phyloP scores from a whole-genome alignment of 768 basidiomycete genomes.

The Hericium coralloides region DNA sequence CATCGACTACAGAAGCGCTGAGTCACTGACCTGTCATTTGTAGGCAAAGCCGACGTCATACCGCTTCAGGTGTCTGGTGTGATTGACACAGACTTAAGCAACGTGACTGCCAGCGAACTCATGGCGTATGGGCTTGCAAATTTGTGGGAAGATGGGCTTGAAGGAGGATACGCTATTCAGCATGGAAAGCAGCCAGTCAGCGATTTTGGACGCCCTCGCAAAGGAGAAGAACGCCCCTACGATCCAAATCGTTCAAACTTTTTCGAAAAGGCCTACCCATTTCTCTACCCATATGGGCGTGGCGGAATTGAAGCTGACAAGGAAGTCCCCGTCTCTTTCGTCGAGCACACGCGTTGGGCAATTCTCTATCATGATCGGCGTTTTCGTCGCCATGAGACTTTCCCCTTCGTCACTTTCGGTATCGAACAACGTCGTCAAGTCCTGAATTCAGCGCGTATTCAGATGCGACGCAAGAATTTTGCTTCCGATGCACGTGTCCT shows the following conservation, averaged over 20 bases:
- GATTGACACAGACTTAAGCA: conserved; percentile 20
- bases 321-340: conserved; percentile 4
- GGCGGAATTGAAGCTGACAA: conserved; percentile 15
- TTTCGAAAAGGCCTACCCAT: conserved; percentile 12
- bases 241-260: conserved; percentile 1
- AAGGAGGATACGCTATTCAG: conserved; percentile 18
- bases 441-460: conserved; percentile 21
- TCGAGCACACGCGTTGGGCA: conserved; percentile 22
- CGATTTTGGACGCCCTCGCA: conserved; percentile 8
- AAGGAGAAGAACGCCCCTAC: background rate
- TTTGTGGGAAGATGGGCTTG: conserved; percentile 11
- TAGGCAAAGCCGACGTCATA: conserved; percentile 20
- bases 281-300: conserved; percentile 17
- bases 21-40: too few species aligned
- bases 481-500: conserved; percentile 15
- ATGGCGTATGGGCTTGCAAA: conserved; percentile 21
- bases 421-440: conserved; percentile 23
- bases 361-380: conserved; percentile 22
- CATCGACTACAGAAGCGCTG: too few species aligned
- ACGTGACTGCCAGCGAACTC: conserved; percentile 16
- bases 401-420: conserved; percentile 24
- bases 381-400: conserved; percentile 24
- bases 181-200: conserved; percentile 12
- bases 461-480: conserved; percentile 23
- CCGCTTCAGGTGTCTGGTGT: conserved; percentile 20